A percentile compares a stretch with the other conserved stretches of the same genome.
phyloP scores from a whole-genome alignment of 2,329 filamentous ascomycete species.

The Esteya vermicola region DNA sequence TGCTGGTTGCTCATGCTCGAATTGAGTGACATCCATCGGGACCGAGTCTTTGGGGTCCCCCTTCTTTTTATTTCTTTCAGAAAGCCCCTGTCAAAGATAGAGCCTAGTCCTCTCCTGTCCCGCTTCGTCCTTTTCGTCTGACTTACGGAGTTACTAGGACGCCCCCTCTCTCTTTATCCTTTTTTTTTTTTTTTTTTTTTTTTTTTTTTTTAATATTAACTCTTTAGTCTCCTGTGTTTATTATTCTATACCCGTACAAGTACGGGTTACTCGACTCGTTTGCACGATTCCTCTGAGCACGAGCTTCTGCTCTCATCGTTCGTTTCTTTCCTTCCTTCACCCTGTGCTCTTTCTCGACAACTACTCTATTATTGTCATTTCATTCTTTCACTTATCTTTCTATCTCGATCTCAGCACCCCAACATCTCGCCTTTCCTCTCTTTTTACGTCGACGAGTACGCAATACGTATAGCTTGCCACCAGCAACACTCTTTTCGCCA shows the following conservation, averaged over 20 bases:
- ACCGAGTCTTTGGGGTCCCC: not conserved
- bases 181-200: not conserved
- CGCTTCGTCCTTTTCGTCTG: not conserved
- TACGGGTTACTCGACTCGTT: too few species aligned
- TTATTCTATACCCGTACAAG: too few species aligned
- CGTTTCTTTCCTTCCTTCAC: not conserved
- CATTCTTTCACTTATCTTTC: too few species aligned
- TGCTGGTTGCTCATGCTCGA: too few species aligned
- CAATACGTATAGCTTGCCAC: too few species aligned
- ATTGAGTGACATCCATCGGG: not conserved
- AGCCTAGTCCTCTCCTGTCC: not conserved
- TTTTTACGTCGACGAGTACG: too few species aligned
- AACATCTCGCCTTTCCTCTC: too few species aligned
- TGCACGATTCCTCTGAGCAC: too few species aligned
- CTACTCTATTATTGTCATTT: too few species aligned
- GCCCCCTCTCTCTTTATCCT: not conserved
- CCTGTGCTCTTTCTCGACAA: not conserved
- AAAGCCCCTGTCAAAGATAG: not conserved
- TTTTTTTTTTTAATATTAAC: slow-evolving; percentile 1
- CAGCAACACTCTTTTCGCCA: too few species aligned
- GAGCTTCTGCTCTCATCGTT: not conserved
- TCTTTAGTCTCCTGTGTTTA: not conserved
- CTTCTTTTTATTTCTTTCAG: not conserved
- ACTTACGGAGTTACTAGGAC: not conserved
- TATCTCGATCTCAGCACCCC: too few species aligned